Evolutionary conservation across 2,329 filamentous ascomycete genomes (phyloP), one percentile per base, ranked within the genome.

Genomic region (Samsoniella hepiali): DNA sequence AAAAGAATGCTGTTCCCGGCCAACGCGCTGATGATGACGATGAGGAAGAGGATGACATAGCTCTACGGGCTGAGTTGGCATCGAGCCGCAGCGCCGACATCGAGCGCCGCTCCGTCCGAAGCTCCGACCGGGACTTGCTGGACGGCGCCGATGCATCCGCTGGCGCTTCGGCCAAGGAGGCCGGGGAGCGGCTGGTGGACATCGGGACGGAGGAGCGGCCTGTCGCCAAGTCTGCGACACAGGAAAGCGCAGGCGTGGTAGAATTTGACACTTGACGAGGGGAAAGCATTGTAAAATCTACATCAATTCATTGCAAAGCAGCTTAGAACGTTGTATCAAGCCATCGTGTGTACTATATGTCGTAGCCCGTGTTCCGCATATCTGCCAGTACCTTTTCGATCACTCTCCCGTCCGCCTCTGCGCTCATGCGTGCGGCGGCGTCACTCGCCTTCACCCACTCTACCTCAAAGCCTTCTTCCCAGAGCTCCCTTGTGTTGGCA

Each of bases 141-240:
- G 88, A 90, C 68, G 91, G 89, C 0, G 88, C 88, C 2, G 91
- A 94, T 72, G 90, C 87, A 2, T 85, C 87, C 67, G 87, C 89
- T 1, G 84, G 84, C 13, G 84, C 77, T 32, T 70, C 67, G 32
- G 66, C 67, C 2, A 77, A 74, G 59, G 67, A 71, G 44, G 58
- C 72, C 2, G 68, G 63, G 15, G 68, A 68, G 42, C 49, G 45
- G 4, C 22, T 64, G 13, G 53, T 61, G 34, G 45, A 61, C 15
- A 17, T 57, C 9, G 51, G 51, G 10, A 17, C 44, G 10, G 49
- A 50, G 29, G 40, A 55, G 1, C 9, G 47, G 27, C 51, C 34
- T 47, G 55, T 27, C 15, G 9, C 29, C n/a, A 61, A 57, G n/a
- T 36, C 38, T 27, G 32, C 36, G 40, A 70, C 73, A 45, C 71